Conservation (phyloP, 768 basidiomycete genomes). For the Tylopilus plumbeoviolaceoides region DNA sequence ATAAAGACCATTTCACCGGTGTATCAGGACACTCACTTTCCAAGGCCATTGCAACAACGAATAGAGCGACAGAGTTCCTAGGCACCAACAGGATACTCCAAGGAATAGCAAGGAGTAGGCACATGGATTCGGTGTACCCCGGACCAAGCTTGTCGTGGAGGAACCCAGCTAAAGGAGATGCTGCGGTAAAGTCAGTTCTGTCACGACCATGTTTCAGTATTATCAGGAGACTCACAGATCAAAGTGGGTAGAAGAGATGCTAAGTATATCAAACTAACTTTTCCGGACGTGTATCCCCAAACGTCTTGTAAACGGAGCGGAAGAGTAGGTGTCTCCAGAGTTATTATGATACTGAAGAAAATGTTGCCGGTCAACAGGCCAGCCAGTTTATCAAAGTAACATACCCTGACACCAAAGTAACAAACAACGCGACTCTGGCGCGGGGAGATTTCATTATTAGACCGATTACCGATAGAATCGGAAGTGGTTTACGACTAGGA, state of each 20-base stretch:
- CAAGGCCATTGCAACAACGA: constrained; percentile 39
- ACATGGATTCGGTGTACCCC: constrained; percentile 48
- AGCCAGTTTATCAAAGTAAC: constrained; percentile 4
- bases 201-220: neutral
- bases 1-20: neutral
- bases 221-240: constrained; percentile 45
- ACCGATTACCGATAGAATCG: constrained; percentile 40
- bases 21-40: constrained; percentile 38
- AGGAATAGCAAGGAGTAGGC: constrained; percentile 51
- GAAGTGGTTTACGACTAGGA: constrained; percentile 24
- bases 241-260: constrained; percentile 60
- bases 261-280: constrained; percentile 64
- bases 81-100: constrained; percentile 60
- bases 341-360: constrained; percentile 40
- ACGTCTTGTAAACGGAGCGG: constrained; percentile 49
- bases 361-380: neutral
- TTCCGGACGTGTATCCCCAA: constrained; percentile 45
- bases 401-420: constrained; percentile 55
- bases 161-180: constrained; percentile 57
- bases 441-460: constrained; percentile 44
- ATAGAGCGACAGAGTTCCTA: constrained; percentile 42
- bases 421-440: constrained; percentile 41
- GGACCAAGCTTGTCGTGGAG: constrained; percentile 53
- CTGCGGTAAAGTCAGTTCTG: constrained; percentile 29
- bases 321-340: constrained; percentile 51